phyloP scores from a whole-genome alignment of 75 land plant species.

The Gnetum montanum region DNA sequence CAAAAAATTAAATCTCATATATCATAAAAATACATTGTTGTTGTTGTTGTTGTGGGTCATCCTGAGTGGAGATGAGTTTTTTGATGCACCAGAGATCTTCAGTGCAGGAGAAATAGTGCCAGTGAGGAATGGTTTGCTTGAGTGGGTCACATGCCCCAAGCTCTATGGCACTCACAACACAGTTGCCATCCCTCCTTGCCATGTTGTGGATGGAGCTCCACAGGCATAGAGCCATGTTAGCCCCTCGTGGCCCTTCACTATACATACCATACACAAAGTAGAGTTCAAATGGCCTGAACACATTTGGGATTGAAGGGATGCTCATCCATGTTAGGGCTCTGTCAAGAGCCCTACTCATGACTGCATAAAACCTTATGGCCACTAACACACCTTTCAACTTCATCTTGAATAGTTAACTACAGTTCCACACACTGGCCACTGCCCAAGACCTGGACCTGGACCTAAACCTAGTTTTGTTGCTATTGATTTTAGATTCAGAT shows the following conservation, averaged over 20 bases:
- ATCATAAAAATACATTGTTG: no score
- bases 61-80: constrained; percentile 35
- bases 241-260: constrained; percentile 42
- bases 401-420: constrained; percentile 38
- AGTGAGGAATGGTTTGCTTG: constrained; percentile 55
- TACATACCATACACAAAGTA: constrained; percentile 89
- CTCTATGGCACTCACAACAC: constrained; percentile 65
- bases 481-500: background rate
- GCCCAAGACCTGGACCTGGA: constrained; percentile 24
- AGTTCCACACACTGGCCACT: constrained; percentile 56
- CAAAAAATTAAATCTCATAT: no score
- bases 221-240: constrained; percentile 28
- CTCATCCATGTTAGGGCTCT: constrained; percentile 51
- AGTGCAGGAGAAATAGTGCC: constrained; percentile 66
- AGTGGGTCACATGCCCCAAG: constrained; percentile 71
- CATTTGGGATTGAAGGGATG: constrained; percentile 72
- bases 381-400: constrained; percentile 50
- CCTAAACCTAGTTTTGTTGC: background rate
- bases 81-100: constrained; percentile 95
- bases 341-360: constrained; percentile 37
- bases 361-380: constrained; percentile 13
- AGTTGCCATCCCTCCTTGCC: constrained; percentile 51
- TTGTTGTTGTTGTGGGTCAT: constrained; percentile 28
- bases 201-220: constrained; percentile 67
- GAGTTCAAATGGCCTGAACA: constrained; percentile 77